These are phyloP conservation scores for Priceomyces haplophilus DNA, from an alignment of 805 yeast species.

Conservation along the genomic window DNA sequence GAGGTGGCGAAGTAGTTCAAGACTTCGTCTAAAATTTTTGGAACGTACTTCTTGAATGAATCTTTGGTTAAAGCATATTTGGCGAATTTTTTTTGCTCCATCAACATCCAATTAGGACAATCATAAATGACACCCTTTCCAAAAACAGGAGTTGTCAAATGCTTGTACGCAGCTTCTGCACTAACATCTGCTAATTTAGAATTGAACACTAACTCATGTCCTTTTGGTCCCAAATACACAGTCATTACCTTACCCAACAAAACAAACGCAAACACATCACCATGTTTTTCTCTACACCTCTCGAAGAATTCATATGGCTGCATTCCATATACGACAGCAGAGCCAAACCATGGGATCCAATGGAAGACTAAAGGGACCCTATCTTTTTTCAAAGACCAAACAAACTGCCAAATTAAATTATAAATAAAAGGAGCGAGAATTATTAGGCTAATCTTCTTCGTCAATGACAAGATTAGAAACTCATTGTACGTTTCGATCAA, in stretches of 20 bases:
- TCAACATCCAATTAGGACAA: slow-evolving; percentile 87
- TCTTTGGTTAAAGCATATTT: slow-evolving; percentile 85
- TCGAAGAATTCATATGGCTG: slow-evolving; percentile 90
- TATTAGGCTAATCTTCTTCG: slow-evolving; percentile 30
- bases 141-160: slow-evolving; percentile 98
- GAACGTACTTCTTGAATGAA: slow-evolving; percentile 81
- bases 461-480: slow-evolving; percentile 25
- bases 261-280: slow-evolving; percentile 90
- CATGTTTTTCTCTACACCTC: slow-evolving; percentile 73
- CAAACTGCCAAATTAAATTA: slow-evolving; percentile 62
- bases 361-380: slow-evolving; percentile 88
- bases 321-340: slow-evolving; percentile 86
- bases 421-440: slow-evolving; percentile 59
- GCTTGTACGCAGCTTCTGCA: slow-evolving; percentile 95
- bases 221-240: slow-evolving; percentile 94
- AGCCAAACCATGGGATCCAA: slow-evolving; percentile 95
- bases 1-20: slow-evolving; percentile 58
- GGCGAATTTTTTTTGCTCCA: slow-evolving; percentile 98
- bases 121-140: slow-evolving; percentile 98
- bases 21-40: slow-evolving; percentile 79
- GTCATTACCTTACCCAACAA: slow-evolving; percentile 91
- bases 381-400: slow-evolving; percentile 71
- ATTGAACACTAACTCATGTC: slow-evolving; percentile 93
- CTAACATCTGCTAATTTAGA: slow-evolving; percentile 85
- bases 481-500: slow-evolving; percentile 9